Percentiles rank a stretch among this genome's conserved stretches.
phyloP scores from a whole-genome alignment of 495 filamentous ascomycete species.

The Zalerion maritima region DNA sequence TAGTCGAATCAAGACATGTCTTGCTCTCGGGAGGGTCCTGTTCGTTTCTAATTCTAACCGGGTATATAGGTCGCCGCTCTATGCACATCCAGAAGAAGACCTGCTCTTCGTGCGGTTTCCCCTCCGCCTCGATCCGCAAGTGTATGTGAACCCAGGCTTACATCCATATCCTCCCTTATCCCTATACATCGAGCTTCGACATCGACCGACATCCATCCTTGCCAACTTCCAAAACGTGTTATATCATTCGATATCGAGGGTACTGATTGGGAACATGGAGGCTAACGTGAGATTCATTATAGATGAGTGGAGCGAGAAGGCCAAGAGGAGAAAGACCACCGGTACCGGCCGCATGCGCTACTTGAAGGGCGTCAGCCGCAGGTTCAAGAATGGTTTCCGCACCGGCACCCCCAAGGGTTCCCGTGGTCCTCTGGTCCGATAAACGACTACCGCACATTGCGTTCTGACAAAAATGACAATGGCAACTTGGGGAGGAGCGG shows the following conservation, averaged over 20 bases:
- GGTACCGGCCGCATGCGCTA: slow-evolving; percentile 87
- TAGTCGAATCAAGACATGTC: slow-evolving; percentile 17
- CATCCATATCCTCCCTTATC: slow-evolving; percentile 8
- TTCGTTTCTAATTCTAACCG: slow-evolving; percentile 11
- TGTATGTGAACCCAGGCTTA: slow-evolving; percentile 53
- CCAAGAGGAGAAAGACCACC: slow-evolving; percentile 98
- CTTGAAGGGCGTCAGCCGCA: slow-evolving; percentile 76
- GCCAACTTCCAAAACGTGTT: no score
- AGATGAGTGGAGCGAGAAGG: slow-evolving; percentile 99
- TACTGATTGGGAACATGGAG: slow-evolving; percentile 7
- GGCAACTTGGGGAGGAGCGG: no score
- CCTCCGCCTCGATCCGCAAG: slow-evolving; percentile 89
- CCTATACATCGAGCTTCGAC: no score
- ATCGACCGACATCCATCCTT: no score
- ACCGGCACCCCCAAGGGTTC: slow-evolving; percentile 75
- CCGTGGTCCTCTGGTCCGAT: slow-evolving; percentile 37
- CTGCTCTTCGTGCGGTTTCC: slow-evolving; percentile 95
- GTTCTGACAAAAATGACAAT: no score
- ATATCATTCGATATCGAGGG: neutral
- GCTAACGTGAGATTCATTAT: slow-evolving; percentile 12
- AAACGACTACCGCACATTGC: no score
- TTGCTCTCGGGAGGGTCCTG: slow-evolving; percentile 19
- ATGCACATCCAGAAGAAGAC: slow-evolving; percentile 99
- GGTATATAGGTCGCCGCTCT: slow-evolving; percentile 64
- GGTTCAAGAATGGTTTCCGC: slow-evolving; percentile 95